Base-by-base conservation (phyloP, 805 yeast species). In the Komagataella mondaviorum region DNA sequence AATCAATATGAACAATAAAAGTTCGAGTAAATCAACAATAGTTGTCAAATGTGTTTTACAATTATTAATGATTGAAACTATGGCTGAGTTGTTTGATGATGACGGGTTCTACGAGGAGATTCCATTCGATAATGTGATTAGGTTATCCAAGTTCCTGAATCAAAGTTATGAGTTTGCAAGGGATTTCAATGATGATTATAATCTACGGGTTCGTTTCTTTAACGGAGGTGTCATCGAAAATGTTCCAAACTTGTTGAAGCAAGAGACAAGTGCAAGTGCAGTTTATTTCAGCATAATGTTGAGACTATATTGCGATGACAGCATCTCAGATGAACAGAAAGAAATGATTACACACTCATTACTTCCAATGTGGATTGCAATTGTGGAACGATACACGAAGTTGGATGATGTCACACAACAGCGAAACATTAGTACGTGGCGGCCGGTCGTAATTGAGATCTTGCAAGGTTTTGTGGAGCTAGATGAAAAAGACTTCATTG, bases 11-110 rank as follows among this genome's bases (percentile, higher is more conserved):
- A 30, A 39, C 5, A 46, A 46, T 20, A 23, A 23, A 6, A 45
- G 24, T 18, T 45, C 47, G 17, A 78, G 78, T 20, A 83, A 82
- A 60, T 81, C 88, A 23, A 74, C 85, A 0, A 88, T 91, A 61
- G 96, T 93, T 46, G 88, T 89, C 48, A 90, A 90, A 65, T 88
- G 97, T 67, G 95, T 93, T 20, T 71, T 91, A 57, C 98, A 93
- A 62, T 70, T 91, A 52, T 73, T 90, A 60, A 79, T 93, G 80
- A 89, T 93, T 59, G 96, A 91, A 63, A 78, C 88, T 0, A 72
- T 88, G 23, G 80, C 86, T 54, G 98, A 89, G 59, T 67, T 91
- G 49, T 80, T 89, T 63, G 88, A 84, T 48, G 73, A 71, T 51
- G 85, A 84, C 51, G 70, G 65, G 4, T 87, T 91, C 58, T 86